These are phyloP conservation scores for Epicoccum nigrum DNA, from an alignment of 2,329 filamentous ascomycete species.

Conservation along the genomic window DNA sequence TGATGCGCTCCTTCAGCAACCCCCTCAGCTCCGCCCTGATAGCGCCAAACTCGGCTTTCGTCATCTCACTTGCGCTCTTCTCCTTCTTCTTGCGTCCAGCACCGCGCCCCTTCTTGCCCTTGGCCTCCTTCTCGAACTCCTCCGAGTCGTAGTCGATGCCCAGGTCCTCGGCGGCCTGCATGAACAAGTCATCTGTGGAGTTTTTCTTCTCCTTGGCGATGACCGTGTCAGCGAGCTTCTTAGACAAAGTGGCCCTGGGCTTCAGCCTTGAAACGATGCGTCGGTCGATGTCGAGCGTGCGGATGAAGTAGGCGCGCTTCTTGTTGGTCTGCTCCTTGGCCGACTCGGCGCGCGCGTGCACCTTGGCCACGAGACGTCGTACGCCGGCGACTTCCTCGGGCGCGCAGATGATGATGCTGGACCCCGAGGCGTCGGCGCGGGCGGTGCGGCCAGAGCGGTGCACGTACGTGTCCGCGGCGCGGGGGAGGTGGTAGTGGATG, in stretches of 20 bases:
- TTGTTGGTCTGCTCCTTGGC: constrained; percentile 56
- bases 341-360: constrained; percentile 66
- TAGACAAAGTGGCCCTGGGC: constrained; percentile 78
- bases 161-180: constrained; percentile 84
- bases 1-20: constrained; percentile 75
- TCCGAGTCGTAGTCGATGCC: constrained; percentile 94
- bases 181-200: constrained; percentile 84
- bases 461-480: constrained; percentile 90
- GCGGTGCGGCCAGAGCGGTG: constrained; percentile 95
- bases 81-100: constrained; percentile 77
- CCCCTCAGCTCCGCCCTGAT: constrained; percentile 75
- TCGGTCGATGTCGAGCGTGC: constrained; percentile 82
- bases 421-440: constrained; percentile 76
- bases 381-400: constrained; percentile 91
- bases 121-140: constrained; percentile 70
- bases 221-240: constrained; percentile 80
- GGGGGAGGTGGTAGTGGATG: constrained; percentile 93
- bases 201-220: constrained; percentile 87
- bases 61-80: constrained; percentile 68
- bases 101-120: constrained; percentile 66
- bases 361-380: constrained; percentile 81
- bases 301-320: constrained; percentile 69
- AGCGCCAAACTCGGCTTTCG: constrained; percentile 74
- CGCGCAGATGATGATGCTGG: constrained; percentile 85
- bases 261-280: constrained; percentile 78